Evolutionary conservation across 139 green algal genomes (phyloP), one percentile per base, ranked within the genome.

Genomic region (Edaphochlamys debaryana): DNA sequence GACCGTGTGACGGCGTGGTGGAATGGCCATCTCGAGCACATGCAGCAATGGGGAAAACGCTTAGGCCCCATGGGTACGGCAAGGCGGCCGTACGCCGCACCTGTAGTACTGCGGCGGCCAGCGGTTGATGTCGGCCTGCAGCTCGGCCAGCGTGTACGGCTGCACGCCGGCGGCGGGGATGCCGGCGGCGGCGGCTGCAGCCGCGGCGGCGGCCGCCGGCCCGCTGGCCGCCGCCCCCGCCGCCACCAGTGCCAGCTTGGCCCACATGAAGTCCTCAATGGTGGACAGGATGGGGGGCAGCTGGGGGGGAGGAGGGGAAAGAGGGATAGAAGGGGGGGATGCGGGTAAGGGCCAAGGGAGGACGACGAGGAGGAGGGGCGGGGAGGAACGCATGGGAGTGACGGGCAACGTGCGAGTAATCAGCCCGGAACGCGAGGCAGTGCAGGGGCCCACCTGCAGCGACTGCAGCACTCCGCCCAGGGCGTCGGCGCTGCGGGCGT

Each of bases 231-330:
- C 23, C 60, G n/a, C 60, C 75, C 23, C 38, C 22, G n/a, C 60
- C 9, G 50, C 83, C 37, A 97, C 89, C 64, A 97, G 70, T 19
- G 76, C 63, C 56, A 98, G 87, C 82, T 94, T 94, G 72, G 92
- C 91, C 95, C 95, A 98, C 85, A 98, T 91, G 80, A 95, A 98
- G 90, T 98, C 96, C 83, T 98, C 96, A 38, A 98, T 98, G 86
- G 94, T 98, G 40, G 88, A 56, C 50, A 98, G 92, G 73, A 98
- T 91, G 60, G 79, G 42, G 3, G 88, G 88, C 85, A 87, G 66
- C n/a, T n/a, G n/a, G n/a, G n/a, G n/a, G n/a, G n/a, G n/a, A n/a
- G n/a, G n/a, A n/a, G n/a, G n/a, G n/a, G n/a, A n/a, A n/a, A n/a
- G n/a, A n/a, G n/a, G n/a, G n/a, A n/a, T n/a, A n/a, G n/a, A n/a